Evolutionary conservation across 805 yeast species (phyloP), one percentile per base, ranked within the genome.

Genomic region (Sugiyamaella floridensis): DNA sequence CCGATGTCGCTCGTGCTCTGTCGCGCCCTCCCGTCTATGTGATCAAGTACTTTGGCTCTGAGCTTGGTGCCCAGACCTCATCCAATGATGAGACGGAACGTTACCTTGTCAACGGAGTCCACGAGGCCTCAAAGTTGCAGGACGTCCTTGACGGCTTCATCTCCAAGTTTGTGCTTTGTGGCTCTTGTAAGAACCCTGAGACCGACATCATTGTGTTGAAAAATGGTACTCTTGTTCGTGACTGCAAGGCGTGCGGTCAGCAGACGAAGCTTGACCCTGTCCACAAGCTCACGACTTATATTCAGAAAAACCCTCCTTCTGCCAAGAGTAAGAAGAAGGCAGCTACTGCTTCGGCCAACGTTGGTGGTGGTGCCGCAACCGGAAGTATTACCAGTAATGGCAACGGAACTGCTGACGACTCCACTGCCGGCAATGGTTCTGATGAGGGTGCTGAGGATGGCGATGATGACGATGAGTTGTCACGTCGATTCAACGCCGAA

Each of bases 161-260:
- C 75, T 77, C 76, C 73, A 90, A 84, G 71, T 93, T 89, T 67
- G 97, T 93, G 57, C 79, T 93, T 50, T 93, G 99, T 80, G 90
- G 86, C 26, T 79, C 88, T 53, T 93, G 99, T 78, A 86, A 87
- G 75, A 93, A 93, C 74, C 99, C 99, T 46, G 99, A 93, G 74
- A 93, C 99, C 20, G 97, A 89, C 67, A 83, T 90, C 67, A 77
- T 83, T 60, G 77, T 93, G 62, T 82, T 83, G 63, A 85, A 83
- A 62, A 84, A 81, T 59, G 93, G 84, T 44, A 76, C 76, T 60
- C 75, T 93, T 67, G 84, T 83, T 61, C 83, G 89, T 72, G 97
- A 93, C 71, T 93, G 99, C 78, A 93, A 93, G 70, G 99, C 99
- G 19, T 93, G 99, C 78, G 99, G 99, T 74, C 82, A 84, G 69